These are phyloP conservation scores for Medicago arabica DNA, from an alignment of 306 rosid genomes.

Conservation along the genomic window DNA sequence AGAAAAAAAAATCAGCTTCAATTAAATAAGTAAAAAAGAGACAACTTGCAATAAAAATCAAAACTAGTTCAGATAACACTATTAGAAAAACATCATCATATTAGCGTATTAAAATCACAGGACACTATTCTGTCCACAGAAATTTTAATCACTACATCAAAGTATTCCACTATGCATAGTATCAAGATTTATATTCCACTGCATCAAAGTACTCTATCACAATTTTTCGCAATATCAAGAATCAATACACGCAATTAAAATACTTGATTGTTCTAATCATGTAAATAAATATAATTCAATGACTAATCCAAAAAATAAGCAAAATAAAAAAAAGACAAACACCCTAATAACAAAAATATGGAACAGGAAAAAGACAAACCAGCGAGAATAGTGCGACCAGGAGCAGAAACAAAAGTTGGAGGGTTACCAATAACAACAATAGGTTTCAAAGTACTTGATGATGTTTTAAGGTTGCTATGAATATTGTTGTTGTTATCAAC, in stretches of 20 bases:
- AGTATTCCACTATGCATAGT: neutral
- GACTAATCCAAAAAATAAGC: constrained; percentile 6
- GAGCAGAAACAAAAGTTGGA: constrained; percentile 91
- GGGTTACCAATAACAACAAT: constrained; percentile 83
- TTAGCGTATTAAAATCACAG: constrained; percentile 19
- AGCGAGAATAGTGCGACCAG: constrained; percentile 90
- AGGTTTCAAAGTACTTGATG: constrained; percentile 58
- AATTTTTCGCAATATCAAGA: neutral
- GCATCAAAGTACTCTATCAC: neutral
- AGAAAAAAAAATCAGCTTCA: constrained; percentile 36
- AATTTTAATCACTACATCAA: constrained; percentile 34
- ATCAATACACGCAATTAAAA: neutral
- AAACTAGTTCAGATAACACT: constrained; percentile 29
- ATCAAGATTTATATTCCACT: neutral
- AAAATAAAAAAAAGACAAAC: too few relatives aligned
- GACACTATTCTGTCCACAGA: constrained; percentile 30
- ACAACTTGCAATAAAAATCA: neutral
- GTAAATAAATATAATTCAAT: constrained; percentile 28
- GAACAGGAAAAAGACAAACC: constrained; percentile 56
- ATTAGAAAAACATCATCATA: constrained; percentile 6
- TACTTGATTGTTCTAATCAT: neutral
- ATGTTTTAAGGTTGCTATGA: constrained; percentile 9
- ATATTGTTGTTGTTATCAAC: constrained; percentile 43
- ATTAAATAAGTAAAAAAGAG: constrained; percentile 12
- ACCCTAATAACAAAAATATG: neutral